These are phyloP conservation scores for Diaporthe vaccinii DNA, from an alignment of 2,329 filamentous ascomycete species.

Conservation along the genomic window DNA sequence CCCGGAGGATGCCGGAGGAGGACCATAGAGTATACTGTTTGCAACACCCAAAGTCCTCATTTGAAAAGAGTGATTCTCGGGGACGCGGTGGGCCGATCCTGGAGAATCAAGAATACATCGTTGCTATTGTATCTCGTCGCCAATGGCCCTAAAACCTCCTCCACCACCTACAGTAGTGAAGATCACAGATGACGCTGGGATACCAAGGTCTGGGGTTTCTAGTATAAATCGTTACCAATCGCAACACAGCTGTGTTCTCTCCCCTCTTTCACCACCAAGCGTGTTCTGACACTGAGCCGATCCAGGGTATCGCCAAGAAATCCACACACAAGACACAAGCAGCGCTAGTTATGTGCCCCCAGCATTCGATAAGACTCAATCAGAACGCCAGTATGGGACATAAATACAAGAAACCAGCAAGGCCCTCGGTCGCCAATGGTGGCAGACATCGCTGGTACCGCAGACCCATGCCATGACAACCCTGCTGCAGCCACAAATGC, in stretches of 20 bases:
- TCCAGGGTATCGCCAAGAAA: background rate
- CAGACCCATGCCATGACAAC: background rate
- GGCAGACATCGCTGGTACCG: constrained; percentile 5
- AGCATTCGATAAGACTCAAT: background rate
- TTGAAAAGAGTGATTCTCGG: background rate
- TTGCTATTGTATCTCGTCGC: background rate
- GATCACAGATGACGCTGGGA: too few species aligned
- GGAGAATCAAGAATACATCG: background rate
- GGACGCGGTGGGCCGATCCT: too few species aligned
- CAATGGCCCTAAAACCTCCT: background rate
- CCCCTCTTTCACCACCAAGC: background rate
- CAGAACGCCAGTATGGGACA: background rate
- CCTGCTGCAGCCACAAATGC: too few species aligned
- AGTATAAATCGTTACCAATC: background rate
- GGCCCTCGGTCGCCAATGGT: background rate
- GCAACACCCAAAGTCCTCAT: too few species aligned
- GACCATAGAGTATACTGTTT: background rate
- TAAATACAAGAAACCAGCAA: constrained; percentile 8
- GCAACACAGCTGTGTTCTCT: background rate
- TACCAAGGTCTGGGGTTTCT: background rate
- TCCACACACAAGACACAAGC: background rate
- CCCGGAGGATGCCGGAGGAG: rapidly evolving
- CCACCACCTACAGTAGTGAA: background rate
- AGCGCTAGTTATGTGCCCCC: background rate
- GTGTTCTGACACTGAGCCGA: too few species aligned